Evolutionary conservation across 2,329 filamentous ascomycete genomes (phyloP).

Genomic region (Curvularia sp.): DNA sequence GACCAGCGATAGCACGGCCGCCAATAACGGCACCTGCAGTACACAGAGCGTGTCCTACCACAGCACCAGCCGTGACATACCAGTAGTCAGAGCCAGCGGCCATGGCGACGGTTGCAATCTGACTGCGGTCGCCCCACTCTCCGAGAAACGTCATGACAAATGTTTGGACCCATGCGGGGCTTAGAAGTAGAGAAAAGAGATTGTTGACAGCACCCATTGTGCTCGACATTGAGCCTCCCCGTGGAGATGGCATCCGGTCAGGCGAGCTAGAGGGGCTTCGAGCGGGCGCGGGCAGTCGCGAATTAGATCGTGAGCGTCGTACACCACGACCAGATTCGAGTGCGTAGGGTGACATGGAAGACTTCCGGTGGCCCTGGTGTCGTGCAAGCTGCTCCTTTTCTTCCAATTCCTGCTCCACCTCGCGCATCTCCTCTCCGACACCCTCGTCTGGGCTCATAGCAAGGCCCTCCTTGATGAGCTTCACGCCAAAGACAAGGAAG

Average conservation of each 20-base stretch:
- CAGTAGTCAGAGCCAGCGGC: conserved; percentile 97
- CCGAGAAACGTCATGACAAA: conserved; percentile 99
- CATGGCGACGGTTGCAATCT: conserved; percentile 99
- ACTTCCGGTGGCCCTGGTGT: conserved; percentile 67
- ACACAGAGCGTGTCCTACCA: conserved; percentile 85
- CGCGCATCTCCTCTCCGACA: conserved; percentile 95
- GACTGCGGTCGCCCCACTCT: conserved; percentile 96
- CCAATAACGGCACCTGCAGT: conserved; percentile 91
- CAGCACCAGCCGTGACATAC: conserved; percentile 93
- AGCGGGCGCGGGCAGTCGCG: conserved; percentile 78
- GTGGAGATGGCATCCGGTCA: conserved; percentile 53
- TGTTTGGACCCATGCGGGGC: conserved; percentile 97
- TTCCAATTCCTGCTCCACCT: conserved; percentile 91
- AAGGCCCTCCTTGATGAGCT: conserved; percentile 83
- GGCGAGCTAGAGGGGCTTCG: conserved; percentile 73
- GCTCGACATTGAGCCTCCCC: conserved; percentile 62
- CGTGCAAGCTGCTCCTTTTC: conserved; percentile 85
- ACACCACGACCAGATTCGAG: conserved; percentile 78
- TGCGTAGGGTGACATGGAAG: conserved; percentile 74
- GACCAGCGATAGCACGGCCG: conserved; percentile 88
- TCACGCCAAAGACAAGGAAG: conserved; percentile 88
- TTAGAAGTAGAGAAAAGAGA: conserved; percentile 83
- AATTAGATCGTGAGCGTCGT: conserved; percentile 74
- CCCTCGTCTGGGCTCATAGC: conserved; percentile 89
- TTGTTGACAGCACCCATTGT: conserved; percentile 76